Percentiles rank a stretch among this genome's conserved stretches.
phyloP scores from a whole-genome alignment of 2,329 filamentous ascomycete genomes.

The Colletotrichum eremochloae region DNA sequence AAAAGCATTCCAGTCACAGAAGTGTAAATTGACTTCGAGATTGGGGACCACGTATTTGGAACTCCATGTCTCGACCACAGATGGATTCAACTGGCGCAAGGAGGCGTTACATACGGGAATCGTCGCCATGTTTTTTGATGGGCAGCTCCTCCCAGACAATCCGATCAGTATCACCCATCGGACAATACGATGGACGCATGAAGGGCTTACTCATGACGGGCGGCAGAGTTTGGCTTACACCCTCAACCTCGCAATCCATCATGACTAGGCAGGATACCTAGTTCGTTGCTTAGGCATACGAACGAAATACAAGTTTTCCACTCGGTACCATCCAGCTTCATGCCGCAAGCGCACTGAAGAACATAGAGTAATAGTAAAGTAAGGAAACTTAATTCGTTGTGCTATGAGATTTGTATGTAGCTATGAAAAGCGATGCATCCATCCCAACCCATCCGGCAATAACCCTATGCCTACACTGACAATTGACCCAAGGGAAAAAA shows the following conservation, averaged over 20 bases:
- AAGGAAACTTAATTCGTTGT: constrained; percentile 33
- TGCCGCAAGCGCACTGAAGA: too few relatives aligned
- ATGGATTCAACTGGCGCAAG: neutral
- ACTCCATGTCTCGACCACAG: neutral
- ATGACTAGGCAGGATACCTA: neutral
- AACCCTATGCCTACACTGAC: constrained; percentile 39
- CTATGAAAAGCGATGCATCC: constrained; percentile 40
- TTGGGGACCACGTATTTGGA: neutral
- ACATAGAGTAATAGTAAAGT: neutral
- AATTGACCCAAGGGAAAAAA: constrained; percentile 45
- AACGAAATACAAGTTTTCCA: neutral
- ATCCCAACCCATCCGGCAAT: constrained; percentile 39
- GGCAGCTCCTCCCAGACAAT: neutral
- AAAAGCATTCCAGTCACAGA: constrained; percentile 22
- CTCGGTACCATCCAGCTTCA: too few relatives aligned
- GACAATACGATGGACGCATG: neutral
- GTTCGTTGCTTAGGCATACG: neutral
- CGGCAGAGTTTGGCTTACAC: neutral
- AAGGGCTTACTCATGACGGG: constrained; percentile 7
- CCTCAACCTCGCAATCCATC: too few relatives aligned
- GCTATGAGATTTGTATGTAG: constrained; percentile 39
- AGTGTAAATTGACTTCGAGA: constrained; percentile 1
- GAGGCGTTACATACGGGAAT: neutral
- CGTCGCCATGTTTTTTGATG: neutral
- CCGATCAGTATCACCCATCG: neutral